Percentiles rank a stretch among this genome's conserved stretches.
Conservation (phyloP, 305 asterid species). For the Solanum hybrid region DNA sequence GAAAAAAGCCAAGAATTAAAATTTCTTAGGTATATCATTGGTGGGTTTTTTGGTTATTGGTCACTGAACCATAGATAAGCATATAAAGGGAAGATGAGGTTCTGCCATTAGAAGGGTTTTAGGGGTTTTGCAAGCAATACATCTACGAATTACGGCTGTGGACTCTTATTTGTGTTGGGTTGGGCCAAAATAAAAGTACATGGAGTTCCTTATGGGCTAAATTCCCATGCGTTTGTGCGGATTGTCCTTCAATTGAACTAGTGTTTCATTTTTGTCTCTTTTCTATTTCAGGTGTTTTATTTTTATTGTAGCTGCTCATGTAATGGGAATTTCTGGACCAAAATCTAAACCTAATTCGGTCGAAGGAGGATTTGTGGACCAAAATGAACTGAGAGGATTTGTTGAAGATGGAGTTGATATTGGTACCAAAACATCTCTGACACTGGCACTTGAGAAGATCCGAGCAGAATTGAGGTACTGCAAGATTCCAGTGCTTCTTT, state of each 20-base stretch:
- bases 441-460: slow-evolving; percentile 24
- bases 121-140: neutral
- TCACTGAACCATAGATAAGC: neutral
- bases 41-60: neutral
- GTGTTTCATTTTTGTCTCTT: neutral
- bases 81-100: neutral
- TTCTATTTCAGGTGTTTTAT: neutral
- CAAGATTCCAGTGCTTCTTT: neutral
- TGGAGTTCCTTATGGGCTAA: neutral
- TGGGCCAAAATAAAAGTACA: neutral
- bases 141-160: neutral
- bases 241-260: neutral
- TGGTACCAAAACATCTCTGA: slow-evolving; percentile 25
- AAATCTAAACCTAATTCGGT: neutral
- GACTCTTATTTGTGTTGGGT: neutral
- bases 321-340: neutral
- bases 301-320: neutral
- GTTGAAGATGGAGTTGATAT: slow-evolving; percentile 52
- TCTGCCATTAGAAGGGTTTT: neutral
- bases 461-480: slow-evolving; percentile 40
- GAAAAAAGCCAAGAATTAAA: no score
- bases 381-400: slow-evolving; percentile 30
- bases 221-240: neutral
- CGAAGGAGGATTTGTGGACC: neutral
- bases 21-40: slow-evolving; percentile 21